A percentile compares a stretch with the other conserved stretches of the same genome.
Conservation (phyloP, 805 yeast species). For the Diddensiella transvaalensis region DNA sequence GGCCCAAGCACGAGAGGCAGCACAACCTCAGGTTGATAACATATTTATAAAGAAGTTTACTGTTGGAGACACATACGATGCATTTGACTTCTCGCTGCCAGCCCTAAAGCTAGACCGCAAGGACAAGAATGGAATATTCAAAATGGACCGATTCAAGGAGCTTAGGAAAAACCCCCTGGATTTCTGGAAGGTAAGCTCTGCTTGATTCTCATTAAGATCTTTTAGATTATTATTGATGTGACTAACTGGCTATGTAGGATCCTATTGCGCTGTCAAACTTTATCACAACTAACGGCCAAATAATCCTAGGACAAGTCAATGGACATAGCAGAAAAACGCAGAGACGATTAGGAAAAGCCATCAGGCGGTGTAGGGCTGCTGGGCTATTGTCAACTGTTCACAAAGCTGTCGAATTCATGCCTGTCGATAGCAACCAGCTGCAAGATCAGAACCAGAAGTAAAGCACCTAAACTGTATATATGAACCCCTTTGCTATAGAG, state of each 20-base stretch:
- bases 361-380: constrained; percentile 73
- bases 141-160: constrained; percentile 28
- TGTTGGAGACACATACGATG: constrained; percentile 62
- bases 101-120: constrained; percentile 46
- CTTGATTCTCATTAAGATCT: too few relatives aligned
- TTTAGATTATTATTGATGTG: too few relatives aligned
- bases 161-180: constrained; percentile 25
- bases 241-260: too few relatives aligned
- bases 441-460: too few relatives aligned
- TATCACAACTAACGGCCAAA: constrained; percentile 69
- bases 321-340: constrained; percentile 68
- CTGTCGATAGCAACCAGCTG: background rate
- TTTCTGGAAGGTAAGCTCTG: too few relatives aligned
- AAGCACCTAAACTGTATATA: too few relatives aligned
- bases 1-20: constrained; percentile 8
- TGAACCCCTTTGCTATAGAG: too few relatives aligned
- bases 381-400: constrained; percentile 79
- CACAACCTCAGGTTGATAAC: constrained; percentile 30
- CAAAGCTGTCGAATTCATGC: constrained; percentile 28
- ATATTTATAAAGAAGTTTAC: constrained; percentile 46
- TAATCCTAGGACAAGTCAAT: constrained; percentile 66
- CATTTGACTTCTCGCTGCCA: constrained; percentile 72
- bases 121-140: constrained; percentile 5
- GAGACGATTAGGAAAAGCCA: constrained; percentile 66
- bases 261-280: constrained; percentile 67